A percentile compares a stretch with the other conserved stretches of the same genome.
Evolutionary conservation across 306 rosid species (phyloP).

Genomic region (Lathyrus sativus): DNA sequence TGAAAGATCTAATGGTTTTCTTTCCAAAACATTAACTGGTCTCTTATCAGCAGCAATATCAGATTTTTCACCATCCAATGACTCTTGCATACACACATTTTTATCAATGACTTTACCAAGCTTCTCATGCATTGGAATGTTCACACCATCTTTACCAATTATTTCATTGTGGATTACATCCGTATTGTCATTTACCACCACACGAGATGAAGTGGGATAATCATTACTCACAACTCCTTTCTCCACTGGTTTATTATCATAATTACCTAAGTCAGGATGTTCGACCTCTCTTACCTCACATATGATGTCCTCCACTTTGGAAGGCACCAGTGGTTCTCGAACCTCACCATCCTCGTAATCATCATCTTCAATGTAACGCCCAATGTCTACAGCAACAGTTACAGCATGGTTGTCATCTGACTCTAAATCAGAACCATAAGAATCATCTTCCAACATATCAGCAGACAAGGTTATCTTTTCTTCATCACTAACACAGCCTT

Average conservation of each 20-base stretch:
- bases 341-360: slow-evolving; percentile 93
- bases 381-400: slow-evolving; percentile 53
- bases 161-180: slow-evolving; percentile 43
- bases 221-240: slow-evolving; percentile 42
- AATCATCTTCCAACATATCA: slow-evolving; percentile 68
- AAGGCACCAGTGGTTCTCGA: slow-evolving; percentile 53
- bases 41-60: slow-evolving; percentile 38
- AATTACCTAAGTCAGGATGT: slow-evolving; percentile 35
- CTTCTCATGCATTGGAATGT: slow-evolving; percentile 45
- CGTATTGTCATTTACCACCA: slow-evolving; percentile 43
- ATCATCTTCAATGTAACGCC: slow-evolving; percentile 57
- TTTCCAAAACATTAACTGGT: slow-evolving; percentile 33
- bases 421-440: slow-evolving; percentile 67
- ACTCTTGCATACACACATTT: slow-evolving; percentile 40
- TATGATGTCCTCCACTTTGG: slow-evolving; percentile 45
- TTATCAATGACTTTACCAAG: slow-evolving; percentile 34
- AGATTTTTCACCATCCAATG: slow-evolving; percentile 43
- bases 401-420: slow-evolving; percentile 76
- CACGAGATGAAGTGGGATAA: slow-evolving; percentile 38
- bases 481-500: slow-evolving; percentile 67
- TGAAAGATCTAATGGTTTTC: slow-evolving; percentile 36
- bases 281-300: slow-evolving; percentile 65
- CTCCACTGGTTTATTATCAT: slow-evolving; percentile 43
- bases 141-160: slow-evolving; percentile 40
- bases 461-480: slow-evolving; percentile 71